Conservation (phyloP, 164 flowering plant genomes). For the Magnolia officinalis region DNA sequence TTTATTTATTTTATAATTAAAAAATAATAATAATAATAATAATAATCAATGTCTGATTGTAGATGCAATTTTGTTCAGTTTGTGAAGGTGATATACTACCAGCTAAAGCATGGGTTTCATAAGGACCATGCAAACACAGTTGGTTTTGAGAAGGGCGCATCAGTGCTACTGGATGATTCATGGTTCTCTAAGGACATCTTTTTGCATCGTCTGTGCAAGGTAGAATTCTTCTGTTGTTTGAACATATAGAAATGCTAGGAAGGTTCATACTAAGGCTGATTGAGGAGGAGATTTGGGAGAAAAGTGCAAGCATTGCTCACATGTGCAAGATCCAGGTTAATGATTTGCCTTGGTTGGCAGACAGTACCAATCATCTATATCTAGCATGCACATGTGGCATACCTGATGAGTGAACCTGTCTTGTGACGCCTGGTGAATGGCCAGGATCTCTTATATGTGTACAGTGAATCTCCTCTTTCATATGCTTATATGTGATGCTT, state of each 20-base stretch:
- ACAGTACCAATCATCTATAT: no score
- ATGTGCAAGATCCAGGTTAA: background rate
- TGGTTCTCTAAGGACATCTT: conserved; percentile 81
- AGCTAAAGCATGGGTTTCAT: conserved; percentile 71
- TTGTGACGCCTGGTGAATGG: background rate
- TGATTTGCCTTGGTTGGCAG: background rate
- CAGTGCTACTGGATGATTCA: conserved; percentile 68
- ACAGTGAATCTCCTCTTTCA: background rate
- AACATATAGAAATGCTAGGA: background rate
- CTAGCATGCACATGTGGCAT: background rate
- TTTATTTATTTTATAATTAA: background rate
- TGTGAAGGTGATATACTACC: conserved; percentile 66
- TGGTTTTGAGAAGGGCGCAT: conserved; percentile 32
- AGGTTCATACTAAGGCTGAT: background rate
- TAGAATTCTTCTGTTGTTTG: conserved; percentile 9
- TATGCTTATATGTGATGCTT: background rate
- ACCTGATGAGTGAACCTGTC: background rate
- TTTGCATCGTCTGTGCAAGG: conserved; percentile 79
- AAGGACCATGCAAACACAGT: conserved; percentile 31
- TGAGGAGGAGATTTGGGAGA: background rate
- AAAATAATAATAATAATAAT: no score
- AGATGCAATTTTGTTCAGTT: conserved; percentile 44
- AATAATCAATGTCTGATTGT: conserved; percentile 9
- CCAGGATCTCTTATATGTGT: background rate
- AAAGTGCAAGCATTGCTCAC: no score